Base-by-base conservation (phyloP, 495 filamentous ascomycete species). In the Aspergillus egyptiacus region DNA sequence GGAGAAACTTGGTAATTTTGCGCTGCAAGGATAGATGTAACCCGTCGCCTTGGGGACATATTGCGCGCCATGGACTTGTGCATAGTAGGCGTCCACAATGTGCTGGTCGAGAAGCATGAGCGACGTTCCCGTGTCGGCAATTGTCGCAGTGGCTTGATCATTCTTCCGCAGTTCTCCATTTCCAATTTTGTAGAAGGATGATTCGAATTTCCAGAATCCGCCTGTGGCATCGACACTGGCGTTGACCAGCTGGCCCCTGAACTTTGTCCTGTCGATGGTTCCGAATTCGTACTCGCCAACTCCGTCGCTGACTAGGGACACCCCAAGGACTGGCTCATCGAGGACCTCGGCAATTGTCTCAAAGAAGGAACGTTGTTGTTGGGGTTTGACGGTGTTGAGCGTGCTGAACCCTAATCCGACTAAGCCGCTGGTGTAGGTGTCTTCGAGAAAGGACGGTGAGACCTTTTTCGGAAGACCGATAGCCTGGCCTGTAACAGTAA, bases 271-370 rank as follows among this genome's bases (percentile, higher is more conserved):
- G 60, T 91, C 86, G 59, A 91, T 81, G 37, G 53, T 65, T 19
- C 89, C 89, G 63, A 93, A 93, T 47, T 88, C 83, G 61, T 90
- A 95, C 50, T 77, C 74, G 34, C 89, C 87, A 6, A 73, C 69
- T 45, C 79, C 72, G 15, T 75, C 64, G 48, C 52, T 59, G 48
- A 81, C 79, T 32, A 93, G 78, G 37, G 83, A 77, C 19, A 83
- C 83, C 2, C 86, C 85, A 65, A 93, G 85, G 18, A 93, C 64
- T 5, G 87, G 86, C 55, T 78, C 66, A 30, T 80, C 75, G 18
- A 95, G 79, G 8, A 63, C 63, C 18, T 70, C 48, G 53, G 80
- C 75, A 37, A 86, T 69, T 59, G 89, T 91, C 49, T 89, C 86
- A 63, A 93, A 91, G 65, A 90, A 93, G 22, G 87, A 93, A 58